phyloP scores from a whole-genome alignment of 208 protist genomes.

The Leishmania mexicana region DNA sequence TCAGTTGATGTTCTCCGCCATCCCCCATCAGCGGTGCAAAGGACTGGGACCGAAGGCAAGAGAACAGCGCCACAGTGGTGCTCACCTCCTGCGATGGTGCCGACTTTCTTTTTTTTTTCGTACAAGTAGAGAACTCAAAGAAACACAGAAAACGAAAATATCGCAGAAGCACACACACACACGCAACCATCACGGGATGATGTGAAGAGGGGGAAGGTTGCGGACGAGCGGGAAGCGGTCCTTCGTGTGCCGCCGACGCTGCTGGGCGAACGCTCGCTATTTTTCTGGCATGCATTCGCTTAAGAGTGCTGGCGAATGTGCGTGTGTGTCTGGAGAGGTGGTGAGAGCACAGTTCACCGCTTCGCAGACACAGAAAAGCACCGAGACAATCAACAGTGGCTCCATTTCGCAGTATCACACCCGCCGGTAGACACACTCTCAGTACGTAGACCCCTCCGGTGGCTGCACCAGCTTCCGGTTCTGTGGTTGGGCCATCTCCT shows the following conservation, averaged over 20 bases:
- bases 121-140: background rate
- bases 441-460: conserved; percentile 75
- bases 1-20: background rate
- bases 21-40: too few relatives aligned
- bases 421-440: conserved; percentile 1
- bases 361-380: background rate
- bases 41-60: background rate
- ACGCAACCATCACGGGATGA: background rate
- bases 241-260: background rate
- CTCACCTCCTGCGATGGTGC: background rate
- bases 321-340: background rate
- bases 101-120: background rate
- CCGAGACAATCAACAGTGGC: background rate
- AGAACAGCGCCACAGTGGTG: background rate
- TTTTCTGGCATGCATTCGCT: background rate
- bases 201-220: background rate
- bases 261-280: background rate
- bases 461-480: conserved; percentile 90
- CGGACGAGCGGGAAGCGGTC: background rate
- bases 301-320: background rate
- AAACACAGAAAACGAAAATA: background rate
- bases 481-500: conserved; percentile 79
- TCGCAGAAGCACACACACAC: background rate
- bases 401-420: background rate
- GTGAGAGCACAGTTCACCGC: background rate